A percentile compares a stretch with the other conserved stretches of the same genome.
Conservation (phyloP, 2,329 filamentous ascomycete species). For the Epichloe bromicola region DNA sequence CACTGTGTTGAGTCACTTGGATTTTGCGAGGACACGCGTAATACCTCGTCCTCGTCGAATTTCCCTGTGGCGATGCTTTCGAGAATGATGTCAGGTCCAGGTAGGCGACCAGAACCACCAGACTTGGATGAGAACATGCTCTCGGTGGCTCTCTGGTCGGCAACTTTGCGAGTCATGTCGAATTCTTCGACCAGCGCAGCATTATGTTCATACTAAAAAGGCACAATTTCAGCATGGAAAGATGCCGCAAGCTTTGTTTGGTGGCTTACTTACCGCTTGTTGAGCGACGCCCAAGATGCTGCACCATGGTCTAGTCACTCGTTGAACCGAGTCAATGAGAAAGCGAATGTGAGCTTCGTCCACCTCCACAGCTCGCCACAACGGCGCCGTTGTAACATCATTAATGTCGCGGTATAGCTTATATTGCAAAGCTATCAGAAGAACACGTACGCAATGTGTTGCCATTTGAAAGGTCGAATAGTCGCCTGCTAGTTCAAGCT, state of each 20-base stretch:
- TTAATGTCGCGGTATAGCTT: constrained; percentile 21
- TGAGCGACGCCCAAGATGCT: constrained; percentile 16
- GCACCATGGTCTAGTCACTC: constrained; percentile 21
- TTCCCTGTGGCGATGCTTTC: constrained; percentile 12
- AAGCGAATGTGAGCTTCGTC: constrained; percentile 19
- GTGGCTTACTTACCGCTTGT: constrained; percentile 13
- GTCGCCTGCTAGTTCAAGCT: constrained; percentile 17
- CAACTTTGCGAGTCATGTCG: constrained; percentile 17
- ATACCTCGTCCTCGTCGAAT: constrained; percentile 10
- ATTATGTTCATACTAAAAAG: constrained; percentile 16
- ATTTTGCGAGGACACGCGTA: constrained; percentile 2
- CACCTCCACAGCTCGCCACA: constrained; percentile 20
- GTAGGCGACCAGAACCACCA: constrained; percentile 9
- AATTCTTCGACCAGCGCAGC: constrained; percentile 18
- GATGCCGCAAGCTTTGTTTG: background rate
- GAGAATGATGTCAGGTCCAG: constrained; percentile 16
- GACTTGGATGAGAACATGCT: constrained; percentile 6
- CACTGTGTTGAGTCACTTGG: background rate
- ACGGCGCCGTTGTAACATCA: constrained; percentile 23
- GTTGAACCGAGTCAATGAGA: constrained; percentile 21
- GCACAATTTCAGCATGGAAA: background rate
- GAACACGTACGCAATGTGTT: constrained; percentile 18
- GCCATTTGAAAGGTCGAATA: constrained; percentile 19
- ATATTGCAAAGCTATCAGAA: constrained; percentile 23
- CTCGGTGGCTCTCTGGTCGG: constrained; percentile 10